Conservation (phyloP, 2,329 filamentous ascomycete species). For the Xylaria sp. region DNA sequence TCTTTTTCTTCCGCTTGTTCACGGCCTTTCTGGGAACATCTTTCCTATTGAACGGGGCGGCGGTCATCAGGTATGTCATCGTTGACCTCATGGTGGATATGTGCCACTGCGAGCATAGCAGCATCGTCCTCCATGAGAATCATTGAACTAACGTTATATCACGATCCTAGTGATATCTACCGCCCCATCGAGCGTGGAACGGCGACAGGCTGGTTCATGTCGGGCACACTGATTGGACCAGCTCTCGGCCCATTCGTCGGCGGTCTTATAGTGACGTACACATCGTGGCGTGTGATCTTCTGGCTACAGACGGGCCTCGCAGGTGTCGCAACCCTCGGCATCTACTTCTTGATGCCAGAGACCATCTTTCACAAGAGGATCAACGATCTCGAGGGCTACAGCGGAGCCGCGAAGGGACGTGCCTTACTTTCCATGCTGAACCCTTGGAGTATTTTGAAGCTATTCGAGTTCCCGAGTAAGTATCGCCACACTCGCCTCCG, state of each 20-base stretch:
- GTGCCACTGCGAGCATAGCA: too few species aligned
- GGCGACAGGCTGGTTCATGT: slow-evolving; percentile 67
- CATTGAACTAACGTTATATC: slow-evolving; percentile 7
- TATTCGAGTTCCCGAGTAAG: slow-evolving; percentile 61
- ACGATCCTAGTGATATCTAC: slow-evolving; percentile 49
- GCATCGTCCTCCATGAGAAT: not conserved
- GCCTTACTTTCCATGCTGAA: slow-evolving; percentile 61
- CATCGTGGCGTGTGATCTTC: slow-evolving; percentile 69
- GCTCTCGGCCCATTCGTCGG: slow-evolving; percentile 65
- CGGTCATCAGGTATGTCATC: slow-evolving; percentile 53
- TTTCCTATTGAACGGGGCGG: slow-evolving; percentile 66
- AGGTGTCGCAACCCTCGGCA: slow-evolving; percentile 51
- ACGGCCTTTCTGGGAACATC: slow-evolving; percentile 71
- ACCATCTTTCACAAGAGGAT: slow-evolving; percentile 63
- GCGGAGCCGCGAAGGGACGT: slow-evolving; percentile 42
- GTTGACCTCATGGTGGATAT: not conserved
- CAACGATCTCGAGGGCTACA: slow-evolving; percentile 54
- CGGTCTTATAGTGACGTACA: slow-evolving; percentile 71
- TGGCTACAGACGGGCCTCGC: slow-evolving; percentile 69
- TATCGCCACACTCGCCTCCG: not conserved
- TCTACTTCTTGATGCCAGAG: slow-evolving; percentile 65
- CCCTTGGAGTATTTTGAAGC: slow-evolving; percentile 56
- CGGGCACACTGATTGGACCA: slow-evolving; percentile 66
- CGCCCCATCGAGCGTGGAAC: slow-evolving; percentile 64
- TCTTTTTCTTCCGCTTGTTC: slow-evolving; percentile 68